Percentiles rank a stretch among this genome's conserved stretches.
Evolutionary conservation across 202 grass and related monocot species (phyloP).

Genomic region (Dendrocalamus latiflorus): DNA sequence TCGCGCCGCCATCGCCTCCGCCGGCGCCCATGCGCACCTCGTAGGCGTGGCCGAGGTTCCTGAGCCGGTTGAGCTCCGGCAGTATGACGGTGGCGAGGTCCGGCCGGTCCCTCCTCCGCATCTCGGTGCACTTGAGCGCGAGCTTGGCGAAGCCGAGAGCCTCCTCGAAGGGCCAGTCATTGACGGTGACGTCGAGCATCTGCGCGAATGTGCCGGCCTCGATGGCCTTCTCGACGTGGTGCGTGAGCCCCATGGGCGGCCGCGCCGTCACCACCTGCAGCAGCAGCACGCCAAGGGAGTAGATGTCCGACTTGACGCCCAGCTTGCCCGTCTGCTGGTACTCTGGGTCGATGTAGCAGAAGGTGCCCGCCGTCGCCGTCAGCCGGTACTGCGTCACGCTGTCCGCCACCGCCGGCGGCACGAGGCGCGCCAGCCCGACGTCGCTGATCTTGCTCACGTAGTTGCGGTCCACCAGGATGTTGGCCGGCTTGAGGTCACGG

Average conservation of each 20-base stretch:
- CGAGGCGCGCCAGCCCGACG: slow-evolving; percentile 76
- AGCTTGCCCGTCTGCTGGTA: slow-evolving; percentile 96
- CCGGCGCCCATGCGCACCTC: slow-evolving; percentile 1
- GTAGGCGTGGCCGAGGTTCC: slow-evolving; percentile 72
- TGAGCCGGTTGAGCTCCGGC: slow-evolving; percentile 83
- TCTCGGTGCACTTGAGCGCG: slow-evolving; percentile 76
- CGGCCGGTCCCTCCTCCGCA: slow-evolving; percentile 67
- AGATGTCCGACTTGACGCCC: slow-evolving; percentile 88
- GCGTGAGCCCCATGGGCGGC: slow-evolving; percentile 80
- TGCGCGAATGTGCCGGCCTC: slow-evolving; percentile 57
- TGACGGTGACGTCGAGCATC: slow-evolving; percentile 68
- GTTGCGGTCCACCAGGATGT: slow-evolving; percentile 97
- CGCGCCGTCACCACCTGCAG: slow-evolving; percentile 80
- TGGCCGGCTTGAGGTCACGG: slow-evolving; percentile 85
- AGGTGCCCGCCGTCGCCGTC: slow-evolving; percentile 84
- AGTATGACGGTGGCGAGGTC: slow-evolving; percentile 75
- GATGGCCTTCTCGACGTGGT: slow-evolving; percentile 86
- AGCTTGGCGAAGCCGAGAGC: slow-evolving; percentile 62
- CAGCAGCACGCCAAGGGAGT: slow-evolving; percentile 88
- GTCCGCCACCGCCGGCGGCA: slow-evolving; percentile 70
- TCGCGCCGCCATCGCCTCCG: not conserved
- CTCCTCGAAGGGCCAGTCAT: slow-evolving; percentile 87
- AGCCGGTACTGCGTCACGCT: slow-evolving; percentile 84
- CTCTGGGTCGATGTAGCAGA: slow-evolving; percentile 98
- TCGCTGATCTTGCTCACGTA: slow-evolving; percentile 97